These are phyloP conservation scores for Talaromyces sp. DNA, from an alignment of 2,329 filamentous ascomycete species.

Conservation along the genomic window DNA sequence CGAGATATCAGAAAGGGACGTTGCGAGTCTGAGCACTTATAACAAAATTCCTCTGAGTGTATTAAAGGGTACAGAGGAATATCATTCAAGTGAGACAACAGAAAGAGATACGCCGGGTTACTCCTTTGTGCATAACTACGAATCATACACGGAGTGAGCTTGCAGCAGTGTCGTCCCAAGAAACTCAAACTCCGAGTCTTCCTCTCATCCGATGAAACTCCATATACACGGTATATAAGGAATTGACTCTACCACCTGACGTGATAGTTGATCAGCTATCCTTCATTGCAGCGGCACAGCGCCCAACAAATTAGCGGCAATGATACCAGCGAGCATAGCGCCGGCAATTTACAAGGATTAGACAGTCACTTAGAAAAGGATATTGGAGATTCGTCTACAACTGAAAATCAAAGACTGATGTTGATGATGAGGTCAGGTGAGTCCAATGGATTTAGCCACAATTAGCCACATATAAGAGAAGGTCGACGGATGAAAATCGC, in stretches of 20 bases:
- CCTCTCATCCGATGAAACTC: not conserved
- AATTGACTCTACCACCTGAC: constrained; percentile 2
- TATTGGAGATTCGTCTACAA: too few relatives aligned
- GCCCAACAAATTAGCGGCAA: too few relatives aligned
- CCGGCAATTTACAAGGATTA: too few relatives aligned
- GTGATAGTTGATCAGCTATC: not conserved
- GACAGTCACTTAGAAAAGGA: too few relatives aligned
- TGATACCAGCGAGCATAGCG: too few relatives aligned
- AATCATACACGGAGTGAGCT: not conserved
- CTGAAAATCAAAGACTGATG: too few relatives aligned
- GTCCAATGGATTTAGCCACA: too few relatives aligned
- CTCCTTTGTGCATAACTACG: not conserved
- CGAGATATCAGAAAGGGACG: too few relatives aligned
- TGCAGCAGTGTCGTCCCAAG: not conserved
- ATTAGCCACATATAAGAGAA: too few relatives aligned
- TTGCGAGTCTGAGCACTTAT: not conserved
- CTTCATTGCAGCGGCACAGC: not conserved
- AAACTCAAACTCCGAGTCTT: not conserved
- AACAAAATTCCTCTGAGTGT: not conserved
- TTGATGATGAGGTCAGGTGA: too few relatives aligned
- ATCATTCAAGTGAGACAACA: not conserved
- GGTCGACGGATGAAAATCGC: too few relatives aligned
- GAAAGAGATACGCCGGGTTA: not conserved
- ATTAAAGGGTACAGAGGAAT: not conserved
- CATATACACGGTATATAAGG: not conserved